phyloP scores from a whole-genome alignment of 345 rosid species.

The Reutealis trisperma region DNA sequence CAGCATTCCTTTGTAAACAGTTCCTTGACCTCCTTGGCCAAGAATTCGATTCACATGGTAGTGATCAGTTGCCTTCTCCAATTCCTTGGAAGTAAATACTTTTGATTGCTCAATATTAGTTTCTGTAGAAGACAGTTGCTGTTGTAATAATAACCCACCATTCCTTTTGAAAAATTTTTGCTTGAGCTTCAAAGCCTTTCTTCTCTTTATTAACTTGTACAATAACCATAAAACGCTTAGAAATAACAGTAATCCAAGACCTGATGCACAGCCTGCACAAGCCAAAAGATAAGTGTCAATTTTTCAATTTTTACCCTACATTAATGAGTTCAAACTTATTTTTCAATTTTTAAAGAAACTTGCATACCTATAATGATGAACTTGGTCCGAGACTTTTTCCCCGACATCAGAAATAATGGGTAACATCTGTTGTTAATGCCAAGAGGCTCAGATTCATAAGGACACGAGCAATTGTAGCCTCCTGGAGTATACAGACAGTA shows the following conservation, averaged over 20 bases:
- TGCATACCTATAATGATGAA: background rate
- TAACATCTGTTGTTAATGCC: background rate
- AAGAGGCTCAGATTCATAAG: background rate
- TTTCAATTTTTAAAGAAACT: background rate
- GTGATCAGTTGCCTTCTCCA: constrained; percentile 18
- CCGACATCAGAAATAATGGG: rapidly evolving
- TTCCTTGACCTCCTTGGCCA: constrained; percentile 19
- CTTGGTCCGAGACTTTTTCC: background rate
- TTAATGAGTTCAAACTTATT: background rate
- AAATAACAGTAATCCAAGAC: constrained; percentile 1
- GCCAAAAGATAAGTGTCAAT: background rate
- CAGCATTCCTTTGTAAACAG: constrained; percentile 13
- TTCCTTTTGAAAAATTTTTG: constrained; percentile 8
- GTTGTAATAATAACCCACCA: constrained; percentile 13
- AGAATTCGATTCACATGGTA: background rate
- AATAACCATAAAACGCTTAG: background rate
- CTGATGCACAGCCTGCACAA: background rate
- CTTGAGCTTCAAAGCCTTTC: background rate
- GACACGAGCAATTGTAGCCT: background rate
- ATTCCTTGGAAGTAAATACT: constrained; percentile 12
- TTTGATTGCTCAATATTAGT: constrained; percentile 4
- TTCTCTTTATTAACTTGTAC: constrained; percentile 2
- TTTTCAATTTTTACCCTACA: background rate
- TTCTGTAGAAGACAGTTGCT: background rate
- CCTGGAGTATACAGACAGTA: background rate